Evolutionary conservation across 2,329 filamentous ascomycete species (phyloP), one percentile per base, ranked within the genome.

Genomic region (Sporothrix euskadiensis): DNA sequence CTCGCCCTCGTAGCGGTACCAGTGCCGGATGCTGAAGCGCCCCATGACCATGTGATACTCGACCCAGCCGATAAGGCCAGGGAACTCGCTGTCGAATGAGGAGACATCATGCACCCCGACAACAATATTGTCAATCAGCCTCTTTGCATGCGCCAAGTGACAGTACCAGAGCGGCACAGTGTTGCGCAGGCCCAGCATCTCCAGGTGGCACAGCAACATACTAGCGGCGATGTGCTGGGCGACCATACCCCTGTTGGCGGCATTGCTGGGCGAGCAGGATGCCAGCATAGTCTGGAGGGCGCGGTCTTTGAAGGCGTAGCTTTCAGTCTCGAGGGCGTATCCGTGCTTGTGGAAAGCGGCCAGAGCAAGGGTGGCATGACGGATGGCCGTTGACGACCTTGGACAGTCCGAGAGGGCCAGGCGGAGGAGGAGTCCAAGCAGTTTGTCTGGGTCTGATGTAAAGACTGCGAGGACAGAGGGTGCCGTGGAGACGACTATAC

Each of bases 11-110:
- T 68, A 39, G n/a, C 66, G 14, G 52, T 71, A 63, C 73, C 73
- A 74, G 69, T 74, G 73, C n/a, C 73, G 69, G 61, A 74, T 56
- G 22, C 44, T 74, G n/a, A 74, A 74, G 19, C 52, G 69, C 69
- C 61, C 44, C 69, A 74, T 63, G 41, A 69, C 73, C 73, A 69
- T 71, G 30, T 74, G 73, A 12, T 74, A 74, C 63, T 74, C 73
- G 26, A 71, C 73, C 73, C 73, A 74, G 14, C 52, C 69, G 1
- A 74, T 32, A 9, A 74, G 69, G 49, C 41, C 32, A 16, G 66
- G 22, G 16, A 61, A 61, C 8, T 39, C 30, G 57, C 30, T 30
- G 16, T 61, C 26, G 19, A 61, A 61, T 4, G 41, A 44, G 1
- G 35, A 35, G 35, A 44, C 3, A 44, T 16, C 30, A 19, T 61